Evolutionary conservation across 2,329 filamentous ascomycete genomes (phyloP), one percentile per base, ranked within the genome.

Genomic region (Fusarium buxicola): DNA sequence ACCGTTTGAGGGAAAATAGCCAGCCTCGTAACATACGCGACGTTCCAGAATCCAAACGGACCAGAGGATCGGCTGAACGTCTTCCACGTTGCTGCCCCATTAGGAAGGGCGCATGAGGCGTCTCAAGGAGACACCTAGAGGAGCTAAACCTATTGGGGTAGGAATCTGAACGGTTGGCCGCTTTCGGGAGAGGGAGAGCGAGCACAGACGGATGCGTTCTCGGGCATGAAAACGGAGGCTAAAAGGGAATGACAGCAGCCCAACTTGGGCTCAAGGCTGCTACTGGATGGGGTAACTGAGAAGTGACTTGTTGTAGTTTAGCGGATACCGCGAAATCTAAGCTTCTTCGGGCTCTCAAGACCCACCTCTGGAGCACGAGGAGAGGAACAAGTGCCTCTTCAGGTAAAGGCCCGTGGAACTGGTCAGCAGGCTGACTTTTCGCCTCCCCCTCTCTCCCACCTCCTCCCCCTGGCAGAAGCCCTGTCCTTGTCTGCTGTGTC

Each of bases 381-480:
- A 53, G 55, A 49, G 32, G 57, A 62, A 69, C 55, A 68, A 66
- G 54, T 64, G 51, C 68, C 68, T 54, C 41, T 66, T 70, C 59
- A 56, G 58, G 68, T 47, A 55, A 70, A 64, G 68, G 55, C 52
- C 45, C 54, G 57, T 64, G 49, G 58, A 41, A 63, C 56, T 64
- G 68, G 68, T 70, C 68, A 70, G 60, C 68, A 70, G 68, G 68
- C 62, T 63, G 55, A 59, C 51, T 65, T 56, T 70, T 70, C 65
- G 67, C 67, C 67, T 65, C 67, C 67, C 66, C 67, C 67, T 69
- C 66, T 69, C 61, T 65, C 54, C 54, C 65, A 68, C 61, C 54
- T 68, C 66, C 55, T 69, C 55, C 65, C 66, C 67, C 67, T 68
- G 66, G 65, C 57, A 66, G 61, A 51, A 41, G 55, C 60, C 67